A percentile compares a stretch with the other conserved stretches of the same genome.
These are phyloP conservation scores for Zygosaccharomyces lentus DNA, from an alignment of 805 yeast species.

Conservation along the genomic window DNA sequence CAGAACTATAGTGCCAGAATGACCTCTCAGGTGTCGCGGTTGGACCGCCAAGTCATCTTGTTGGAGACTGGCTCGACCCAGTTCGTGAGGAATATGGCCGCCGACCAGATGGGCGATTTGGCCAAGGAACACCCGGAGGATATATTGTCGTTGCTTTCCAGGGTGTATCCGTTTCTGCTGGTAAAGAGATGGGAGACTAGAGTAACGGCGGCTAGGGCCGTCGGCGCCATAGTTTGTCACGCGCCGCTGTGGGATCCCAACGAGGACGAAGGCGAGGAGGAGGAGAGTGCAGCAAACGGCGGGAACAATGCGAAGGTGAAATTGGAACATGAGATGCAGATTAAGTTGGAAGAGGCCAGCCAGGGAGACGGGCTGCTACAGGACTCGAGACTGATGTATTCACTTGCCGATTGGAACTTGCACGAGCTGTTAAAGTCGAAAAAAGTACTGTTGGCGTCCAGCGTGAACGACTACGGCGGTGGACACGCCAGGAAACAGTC, in stretches of 20 bases:
- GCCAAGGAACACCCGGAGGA: slow-evolving; percentile 96
- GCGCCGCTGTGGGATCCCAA: slow-evolving; percentile 85
- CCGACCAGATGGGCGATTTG: slow-evolving; percentile 90
- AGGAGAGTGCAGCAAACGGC: slow-evolving; percentile 18
- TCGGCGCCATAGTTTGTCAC: slow-evolving; percentile 86
- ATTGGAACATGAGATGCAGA: slow-evolving; percentile 31
- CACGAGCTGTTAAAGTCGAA: slow-evolving; percentile 29
- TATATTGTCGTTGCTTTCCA: slow-evolving; percentile 68
- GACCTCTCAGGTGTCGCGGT: slow-evolving; percentile 40
- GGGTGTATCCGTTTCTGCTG: slow-evolving; percentile 85
- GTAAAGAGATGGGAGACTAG: slow-evolving; percentile 94
- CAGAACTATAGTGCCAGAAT: slow-evolving; percentile 12
- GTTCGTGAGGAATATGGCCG: slow-evolving; percentile 91
- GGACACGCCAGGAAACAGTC: slow-evolving; percentile 15
- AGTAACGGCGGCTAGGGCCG: slow-evolving; percentile 88
- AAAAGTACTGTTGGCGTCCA: slow-evolving; percentile 29
- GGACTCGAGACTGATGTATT: slow-evolving; percentile 22
- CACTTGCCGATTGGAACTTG: slow-evolving; percentile 28
- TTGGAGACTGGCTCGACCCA: slow-evolving; percentile 94
- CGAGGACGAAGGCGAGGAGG: slow-evolving; percentile 31
- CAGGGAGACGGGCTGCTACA: slow-evolving; percentile 22
- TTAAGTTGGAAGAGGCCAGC: slow-evolving; percentile 30
- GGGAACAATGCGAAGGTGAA: slow-evolving; percentile 33
- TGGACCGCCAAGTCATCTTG: slow-evolving; percentile 43
- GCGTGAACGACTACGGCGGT: slow-evolving; percentile 21